phyloP scores from a whole-genome alignment of 2,329 filamentous ascomycete species.

The Scortechinia acanthostroma region DNA sequence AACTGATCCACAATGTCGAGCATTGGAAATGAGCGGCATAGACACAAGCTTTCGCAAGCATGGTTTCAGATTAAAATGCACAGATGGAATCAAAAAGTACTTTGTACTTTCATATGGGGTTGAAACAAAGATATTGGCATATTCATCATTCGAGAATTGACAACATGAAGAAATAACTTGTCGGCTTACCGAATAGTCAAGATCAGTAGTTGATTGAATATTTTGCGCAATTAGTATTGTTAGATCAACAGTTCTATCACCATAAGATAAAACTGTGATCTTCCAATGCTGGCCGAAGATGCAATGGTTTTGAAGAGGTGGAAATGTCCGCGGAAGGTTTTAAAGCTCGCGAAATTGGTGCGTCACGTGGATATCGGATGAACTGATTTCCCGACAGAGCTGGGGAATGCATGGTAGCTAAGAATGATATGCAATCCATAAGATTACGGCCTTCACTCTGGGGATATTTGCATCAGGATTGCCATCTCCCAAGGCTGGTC shows the following conservation, averaged over 20 bases:
- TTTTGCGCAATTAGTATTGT: neutral
- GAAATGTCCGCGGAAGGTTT: neutral
- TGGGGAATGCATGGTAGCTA: too few species aligned
- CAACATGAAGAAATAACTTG: neutral
- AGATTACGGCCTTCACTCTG: too few species aligned
- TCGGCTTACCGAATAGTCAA: constrained; percentile 1
- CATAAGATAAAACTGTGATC: neutral
- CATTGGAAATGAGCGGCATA: too few species aligned
- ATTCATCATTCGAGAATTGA: neutral
- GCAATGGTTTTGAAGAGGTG: neutral
- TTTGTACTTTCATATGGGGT: neutral
- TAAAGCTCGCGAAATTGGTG: neutral
- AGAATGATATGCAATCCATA: too few species aligned
- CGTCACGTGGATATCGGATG: neutral
- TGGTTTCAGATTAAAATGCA: neutral
- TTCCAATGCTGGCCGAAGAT: neutral
- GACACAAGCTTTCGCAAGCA: too few species aligned
- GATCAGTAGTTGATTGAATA: neutral
- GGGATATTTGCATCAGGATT: too few species aligned
- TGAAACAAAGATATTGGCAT: neutral
- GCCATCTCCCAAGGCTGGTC: too few species aligned
- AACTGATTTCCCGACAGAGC: too few species aligned
- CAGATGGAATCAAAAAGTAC: constrained; percentile 1
- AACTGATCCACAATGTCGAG: too few species aligned
- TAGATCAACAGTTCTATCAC: neutral